phyloP scores from a whole-genome alignment of 2,329 filamentous ascomycete genomes.

The Fusarium sp. region DNA sequence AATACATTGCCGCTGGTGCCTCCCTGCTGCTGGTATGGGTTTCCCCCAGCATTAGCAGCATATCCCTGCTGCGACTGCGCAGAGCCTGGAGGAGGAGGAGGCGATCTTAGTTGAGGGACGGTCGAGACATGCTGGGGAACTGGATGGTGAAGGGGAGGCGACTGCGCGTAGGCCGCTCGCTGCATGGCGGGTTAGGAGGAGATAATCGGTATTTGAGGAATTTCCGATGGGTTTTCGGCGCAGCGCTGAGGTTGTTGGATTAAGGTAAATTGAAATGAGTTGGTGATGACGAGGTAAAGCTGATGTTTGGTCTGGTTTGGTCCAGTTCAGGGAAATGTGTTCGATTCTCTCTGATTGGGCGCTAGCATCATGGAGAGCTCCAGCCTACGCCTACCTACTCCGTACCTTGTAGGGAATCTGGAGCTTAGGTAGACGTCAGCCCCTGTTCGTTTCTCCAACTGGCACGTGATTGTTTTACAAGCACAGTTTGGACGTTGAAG shows the following conservation, averaged over 20 bases:
- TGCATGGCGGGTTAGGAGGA: constrained; percentile 73
- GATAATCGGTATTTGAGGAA: neutral
- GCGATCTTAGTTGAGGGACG: constrained; percentile 95
- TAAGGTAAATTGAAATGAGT: constrained; percentile 16
- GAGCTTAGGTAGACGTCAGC: constrained; percentile 14
- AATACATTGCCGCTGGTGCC: constrained; percentile 66
- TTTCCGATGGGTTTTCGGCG: neutral
- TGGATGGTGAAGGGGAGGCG: constrained; percentile 94
- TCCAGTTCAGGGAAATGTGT: constrained; percentile 50
- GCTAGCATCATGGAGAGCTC: constrained; percentile 44
- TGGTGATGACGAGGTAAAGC: constrained; percentile 37
- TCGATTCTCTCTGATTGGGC: constrained; percentile 48
- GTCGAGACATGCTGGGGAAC: constrained; percentile 98
- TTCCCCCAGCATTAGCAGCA: constrained; percentile 75
- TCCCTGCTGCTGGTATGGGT: constrained; percentile 78
- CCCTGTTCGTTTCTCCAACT: constrained; percentile 7
- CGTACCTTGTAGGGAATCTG: neutral
- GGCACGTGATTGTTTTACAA: constrained; percentile 40
- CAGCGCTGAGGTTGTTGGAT: neutral
- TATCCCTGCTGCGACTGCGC: constrained; percentile 74
- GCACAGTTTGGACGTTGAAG: constrained; percentile 1
- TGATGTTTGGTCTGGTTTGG: constrained; percentile 46
- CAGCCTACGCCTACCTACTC: constrained; percentile 8
- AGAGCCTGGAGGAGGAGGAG: constrained; percentile 80
- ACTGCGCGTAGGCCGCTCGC: constrained; percentile 84